Evolutionary conservation across 2,329 filamentous ascomycete species (phyloP), one percentile per base, ranked within the genome.

Genomic region (Cadophora sp.): DNA sequence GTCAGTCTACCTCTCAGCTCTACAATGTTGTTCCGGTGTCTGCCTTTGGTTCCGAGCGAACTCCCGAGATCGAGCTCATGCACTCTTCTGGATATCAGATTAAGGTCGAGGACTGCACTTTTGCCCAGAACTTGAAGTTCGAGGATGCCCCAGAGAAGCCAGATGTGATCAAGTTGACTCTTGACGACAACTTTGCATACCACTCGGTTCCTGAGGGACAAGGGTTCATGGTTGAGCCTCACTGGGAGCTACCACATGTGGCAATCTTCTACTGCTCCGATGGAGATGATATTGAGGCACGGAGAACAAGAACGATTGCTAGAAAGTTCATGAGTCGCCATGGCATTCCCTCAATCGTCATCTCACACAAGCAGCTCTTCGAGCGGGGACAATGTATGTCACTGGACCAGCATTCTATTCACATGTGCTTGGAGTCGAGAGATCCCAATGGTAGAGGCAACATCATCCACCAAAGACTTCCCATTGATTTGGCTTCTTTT

Each of bases 21-120:
- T 85, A 83, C 75, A 85, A 83, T 74, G 82, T 85, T 51, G 80
- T 85, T 53, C 83, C 83, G 18, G 80, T 84, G 63, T 82, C 82
- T 3, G 80, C 81, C 1, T 84, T 84, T 72, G 83, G 83, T 13
- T 81, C 80, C 14, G 74, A 78, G 53, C 77, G 78, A 51, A 78
- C 80, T 16, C 82, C 83, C 1, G 83, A 85, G 66, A 81, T 85
- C 22, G 82, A 85, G 73, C 80, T 85, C 59, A 83, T 85, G 78
- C 81, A 83, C 62, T 83, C 82, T 8, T 83, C 82, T 39, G 80
- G 80, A 14, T 82, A 81, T 66, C 82, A 85, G 67, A 84, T 85
- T 76, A 81, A 82, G 68, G 81, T 85, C 5, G 82, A 85, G 64
- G 79, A 81, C 33, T 85, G 83, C 70, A 78, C 77, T 14, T 76